Percentiles rank a stretch among this genome's conserved stretches.
Conservation (phyloP, 176 grass and related monocot species). For the Aegilops umbellulata region DNA sequence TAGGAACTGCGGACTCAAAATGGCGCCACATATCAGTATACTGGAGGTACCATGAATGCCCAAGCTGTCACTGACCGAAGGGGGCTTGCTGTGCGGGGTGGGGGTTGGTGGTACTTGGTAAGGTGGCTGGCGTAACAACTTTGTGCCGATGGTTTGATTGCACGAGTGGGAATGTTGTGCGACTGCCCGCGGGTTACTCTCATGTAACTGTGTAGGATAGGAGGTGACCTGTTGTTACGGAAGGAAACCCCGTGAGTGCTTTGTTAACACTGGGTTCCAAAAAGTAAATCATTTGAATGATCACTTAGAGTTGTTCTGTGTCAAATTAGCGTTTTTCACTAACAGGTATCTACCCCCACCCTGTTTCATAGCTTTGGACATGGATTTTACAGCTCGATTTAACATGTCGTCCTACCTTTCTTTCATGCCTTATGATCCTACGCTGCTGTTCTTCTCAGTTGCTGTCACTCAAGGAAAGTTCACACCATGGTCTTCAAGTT, state of each 20-base stretch:
- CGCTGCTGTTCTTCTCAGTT: too few species aligned
- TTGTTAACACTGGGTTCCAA: neutral
- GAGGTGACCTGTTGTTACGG: neutral
- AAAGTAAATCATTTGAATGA: neutral
- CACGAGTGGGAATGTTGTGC: neutral
- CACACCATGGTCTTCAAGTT: too few species aligned
- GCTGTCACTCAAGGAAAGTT: too few species aligned
- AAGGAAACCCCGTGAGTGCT: too few species aligned
- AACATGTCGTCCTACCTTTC: too few species aligned
- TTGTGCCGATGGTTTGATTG: neutral
- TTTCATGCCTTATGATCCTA: too few species aligned
- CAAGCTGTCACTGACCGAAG: neutral
- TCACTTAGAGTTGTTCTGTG: neutral
- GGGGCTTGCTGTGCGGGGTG: neutral
- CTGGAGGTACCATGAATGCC: neutral
- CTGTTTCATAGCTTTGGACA: too few species aligned
- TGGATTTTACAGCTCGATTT: too few species aligned
- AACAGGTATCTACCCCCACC: too few species aligned
- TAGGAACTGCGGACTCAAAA: constrained; percentile 22
- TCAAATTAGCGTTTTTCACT: neutral
- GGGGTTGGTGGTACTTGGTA: neutral
- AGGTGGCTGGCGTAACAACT: neutral
- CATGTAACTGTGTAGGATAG: neutral
- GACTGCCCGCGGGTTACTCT: neutral
- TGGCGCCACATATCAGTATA: neutral